A percentile compares a stretch with the other conserved stretches of the same genome.
phyloP scores from a whole-genome alignment of 1,284 basidiomycete species.

The Trametes pubescens region DNA sequence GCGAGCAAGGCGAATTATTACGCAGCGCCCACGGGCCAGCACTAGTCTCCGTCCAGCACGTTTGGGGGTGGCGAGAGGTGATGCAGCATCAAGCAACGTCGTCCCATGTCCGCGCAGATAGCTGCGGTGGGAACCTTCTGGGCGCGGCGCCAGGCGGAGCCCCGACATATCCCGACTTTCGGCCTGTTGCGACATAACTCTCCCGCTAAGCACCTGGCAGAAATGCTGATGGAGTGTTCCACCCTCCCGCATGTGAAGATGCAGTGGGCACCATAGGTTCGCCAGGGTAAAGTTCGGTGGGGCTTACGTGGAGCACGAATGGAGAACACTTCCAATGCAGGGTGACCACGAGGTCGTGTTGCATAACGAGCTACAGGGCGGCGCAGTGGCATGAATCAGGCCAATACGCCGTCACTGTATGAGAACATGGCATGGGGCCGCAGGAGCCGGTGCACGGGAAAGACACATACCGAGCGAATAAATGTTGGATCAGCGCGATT shows the following conservation, averaged over 20 bases:
- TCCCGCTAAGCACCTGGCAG: not conserved
- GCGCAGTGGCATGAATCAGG: constrained; percentile 19
- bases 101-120: not conserved
- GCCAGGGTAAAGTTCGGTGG: constrained; percentile 17
- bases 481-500: constrained; percentile 18
- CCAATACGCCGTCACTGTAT: constrained; percentile 27
- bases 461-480: constrained; percentile 20
- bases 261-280: constrained; percentile 2
- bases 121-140: constrained; percentile 1
- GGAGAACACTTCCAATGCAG: constrained; percentile 15
- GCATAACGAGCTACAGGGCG: constrained; percentile 24
- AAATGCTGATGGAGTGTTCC: constrained; percentile 2
- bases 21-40: not conserved
- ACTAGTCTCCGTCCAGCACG: not conserved
- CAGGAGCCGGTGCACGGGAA: not conserved
- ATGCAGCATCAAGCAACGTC: not conserved
- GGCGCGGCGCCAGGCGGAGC: constrained; percentile 4
- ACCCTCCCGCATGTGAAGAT: constrained; percentile 11
- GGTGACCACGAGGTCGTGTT: constrained; percentile 23
- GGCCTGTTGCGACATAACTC: constrained; percentile 5
- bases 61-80: not conserved
- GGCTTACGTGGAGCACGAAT: constrained; percentile 20
- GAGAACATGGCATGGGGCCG: constrained; percentile 9
- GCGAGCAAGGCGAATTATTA: constrained; percentile 4
- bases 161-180: constrained; percentile 3